A percentile compares a stretch with the other conserved stretches of the same genome.
These are phyloP conservation scores for Ogataea siamensis DNA, from an alignment of 805 yeast genomes.

Conservation along the genomic window DNA sequence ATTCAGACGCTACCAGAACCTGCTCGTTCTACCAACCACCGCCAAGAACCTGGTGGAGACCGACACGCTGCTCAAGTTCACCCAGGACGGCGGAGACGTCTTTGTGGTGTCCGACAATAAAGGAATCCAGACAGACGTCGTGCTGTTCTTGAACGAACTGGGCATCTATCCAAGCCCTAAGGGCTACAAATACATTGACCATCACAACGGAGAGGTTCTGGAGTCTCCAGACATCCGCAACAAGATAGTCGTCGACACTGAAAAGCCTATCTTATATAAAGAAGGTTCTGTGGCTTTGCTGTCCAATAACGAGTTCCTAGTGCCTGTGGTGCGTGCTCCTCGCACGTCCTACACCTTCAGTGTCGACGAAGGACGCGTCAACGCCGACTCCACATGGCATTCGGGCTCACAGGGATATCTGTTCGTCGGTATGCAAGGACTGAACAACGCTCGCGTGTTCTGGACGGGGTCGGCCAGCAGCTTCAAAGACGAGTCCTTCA, in stretches of 20 bases:
- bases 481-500: conserved; percentile 40
- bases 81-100: conserved; percentile 71
- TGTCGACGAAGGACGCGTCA: conserved; percentile 39
- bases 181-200: conserved; percentile 61
- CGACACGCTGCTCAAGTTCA: conserved; percentile 54
- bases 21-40: conserved; percentile 59
- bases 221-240: conserved; percentile 33
- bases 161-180: conserved; percentile 86
- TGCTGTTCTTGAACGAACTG: conserved; percentile 68
- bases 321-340: conserved; percentile 70
- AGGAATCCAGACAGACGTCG: conserved; percentile 57
- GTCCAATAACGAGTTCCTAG: conserved; percentile 61
- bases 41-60: conserved; percentile 45
- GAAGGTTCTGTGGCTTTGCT: conserved; percentile 68
- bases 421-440: conserved; percentile 76
- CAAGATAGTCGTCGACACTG: conserved; percentile 22
- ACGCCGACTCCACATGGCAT: conserved; percentile 59
- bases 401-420: conserved; percentile 76
- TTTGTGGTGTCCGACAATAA: conserved; percentile 55
- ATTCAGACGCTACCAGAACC: conserved; percentile 48
- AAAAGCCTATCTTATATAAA: conserved; percentile 20
- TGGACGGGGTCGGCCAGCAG: conserved; percentile 77
- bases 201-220: conserved; percentile 44
- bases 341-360: conserved; percentile 59
- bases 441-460: conserved; percentile 69